Conservation (phyloP, 2,329 filamentous ascomycete species). For the Pyrenophora tritici-repentis region DNA sequence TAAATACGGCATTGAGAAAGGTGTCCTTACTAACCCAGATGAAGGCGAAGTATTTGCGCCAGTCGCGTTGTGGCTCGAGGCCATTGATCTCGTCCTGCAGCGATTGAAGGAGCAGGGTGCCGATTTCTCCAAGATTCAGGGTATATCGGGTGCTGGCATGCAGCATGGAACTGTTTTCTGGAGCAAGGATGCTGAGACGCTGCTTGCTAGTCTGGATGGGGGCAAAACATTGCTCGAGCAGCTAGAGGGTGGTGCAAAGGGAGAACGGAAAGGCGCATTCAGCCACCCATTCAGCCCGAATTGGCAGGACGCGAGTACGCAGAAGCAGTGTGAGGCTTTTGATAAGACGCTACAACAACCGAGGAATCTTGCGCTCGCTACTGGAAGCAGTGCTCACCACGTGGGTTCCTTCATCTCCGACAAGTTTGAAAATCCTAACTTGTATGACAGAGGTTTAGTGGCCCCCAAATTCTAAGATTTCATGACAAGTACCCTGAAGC, state of each 20-base stretch:
- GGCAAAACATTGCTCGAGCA: constrained; percentile 71
- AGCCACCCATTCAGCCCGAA: constrained; percentile 89
- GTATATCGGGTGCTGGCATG: constrained; percentile 90
- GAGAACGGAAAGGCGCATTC: constrained; percentile 63
- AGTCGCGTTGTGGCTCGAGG: constrained; percentile 92
- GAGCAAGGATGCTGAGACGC: constrained; percentile 69
- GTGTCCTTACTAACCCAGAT: constrained; percentile 78
- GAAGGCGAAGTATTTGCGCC: constrained; percentile 92
- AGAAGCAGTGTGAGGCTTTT: constrained; percentile 87
- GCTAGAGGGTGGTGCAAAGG: constrained; percentile 55
- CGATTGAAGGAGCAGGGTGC: constrained; percentile 72
- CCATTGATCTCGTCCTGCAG: constrained; percentile 80
- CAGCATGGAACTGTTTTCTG: constrained; percentile 98
- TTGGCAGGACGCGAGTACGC: constrained; percentile 97
- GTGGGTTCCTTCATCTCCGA: constrained; percentile 56
- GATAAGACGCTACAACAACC: constrained; percentile 71
- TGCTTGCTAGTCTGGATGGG: constrained; percentile 66
- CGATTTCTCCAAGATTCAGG: constrained; percentile 75
- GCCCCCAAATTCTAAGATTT: constrained; percentile 93
- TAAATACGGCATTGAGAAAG: constrained; percentile 75
- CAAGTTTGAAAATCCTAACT: constrained; percentile 11
- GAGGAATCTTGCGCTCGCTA: constrained; percentile 73
- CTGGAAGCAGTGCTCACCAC: constrained; percentile 93
- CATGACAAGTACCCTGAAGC: constrained; percentile 77
- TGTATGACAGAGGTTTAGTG: constrained; percentile 79